These are phyloP conservation scores for Blastobotrys peoriensis DNA, from an alignment of 805 yeast genomes.

Conservation along the genomic window DNA sequence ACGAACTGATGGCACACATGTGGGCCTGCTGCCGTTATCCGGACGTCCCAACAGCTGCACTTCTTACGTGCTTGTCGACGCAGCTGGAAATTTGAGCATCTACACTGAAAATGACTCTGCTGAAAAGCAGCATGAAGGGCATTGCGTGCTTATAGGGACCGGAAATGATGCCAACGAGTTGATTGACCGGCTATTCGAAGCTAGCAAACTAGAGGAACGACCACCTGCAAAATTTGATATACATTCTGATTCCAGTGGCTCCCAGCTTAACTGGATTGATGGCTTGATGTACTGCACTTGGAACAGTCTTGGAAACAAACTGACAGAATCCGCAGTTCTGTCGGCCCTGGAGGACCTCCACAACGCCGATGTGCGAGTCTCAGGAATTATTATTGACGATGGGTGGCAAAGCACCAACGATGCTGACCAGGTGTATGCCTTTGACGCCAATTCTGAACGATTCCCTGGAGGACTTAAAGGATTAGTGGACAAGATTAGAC, in stretches of 20 bases:
- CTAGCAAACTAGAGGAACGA: neutral
- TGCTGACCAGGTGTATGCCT: conserved; percentile 20
- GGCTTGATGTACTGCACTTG: conserved; percentile 30
- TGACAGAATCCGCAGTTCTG: conserved; percentile 20
- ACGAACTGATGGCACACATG: conserved; percentile 21
- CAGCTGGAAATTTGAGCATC: neutral
- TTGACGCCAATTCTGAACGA: conserved; percentile 20
- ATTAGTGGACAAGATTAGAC: conserved; percentile 19
- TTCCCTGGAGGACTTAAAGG: conserved; percentile 28
- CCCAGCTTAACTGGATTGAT: conserved; percentile 22
- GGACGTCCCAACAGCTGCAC: conserved; percentile 17
- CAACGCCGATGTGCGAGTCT: conserved; percentile 17
- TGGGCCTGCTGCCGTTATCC: conserved; percentile 21
- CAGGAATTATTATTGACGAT: conserved; percentile 26
- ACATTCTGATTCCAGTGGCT: neutral
- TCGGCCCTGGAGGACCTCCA: conserved; percentile 22
- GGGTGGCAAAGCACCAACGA: conserved; percentile 27
- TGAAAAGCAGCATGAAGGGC: conserved; percentile 5
- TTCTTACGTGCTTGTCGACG: conserved; percentile 9
- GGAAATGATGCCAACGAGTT: conserved; percentile 17
- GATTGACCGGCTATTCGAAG: conserved; percentile 13
- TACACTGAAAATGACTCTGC: neutral
- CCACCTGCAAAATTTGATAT: neutral
- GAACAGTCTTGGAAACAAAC: conserved; percentile 26
- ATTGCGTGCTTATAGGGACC: conserved; percentile 16